Conservation (phyloP, 2,329 filamentous ascomycete species). For the Colletotrichum kahawae region DNA sequence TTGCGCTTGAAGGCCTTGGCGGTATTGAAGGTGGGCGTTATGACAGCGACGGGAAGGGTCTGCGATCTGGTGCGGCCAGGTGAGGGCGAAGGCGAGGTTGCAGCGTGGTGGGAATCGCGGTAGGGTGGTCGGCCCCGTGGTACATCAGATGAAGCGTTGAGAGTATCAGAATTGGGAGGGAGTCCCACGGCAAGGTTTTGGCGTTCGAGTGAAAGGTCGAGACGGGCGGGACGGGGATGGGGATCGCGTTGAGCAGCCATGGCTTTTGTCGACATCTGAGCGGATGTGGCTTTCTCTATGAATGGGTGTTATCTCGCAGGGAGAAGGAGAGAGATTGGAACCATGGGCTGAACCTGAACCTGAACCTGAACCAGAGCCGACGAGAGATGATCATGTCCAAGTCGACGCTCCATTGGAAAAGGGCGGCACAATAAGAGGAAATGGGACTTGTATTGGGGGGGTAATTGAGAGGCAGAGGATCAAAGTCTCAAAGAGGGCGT, state of each 20-base stretch:
- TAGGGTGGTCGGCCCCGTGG: conserved; percentile 12
- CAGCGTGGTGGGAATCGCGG: conserved; percentile 18
- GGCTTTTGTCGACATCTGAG: conserved; percentile 17
- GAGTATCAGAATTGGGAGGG: conserved; percentile 22
- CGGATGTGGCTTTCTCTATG: conserved; percentile 18
- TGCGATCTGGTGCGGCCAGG: conserved; percentile 23
- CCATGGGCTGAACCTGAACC: neutral
- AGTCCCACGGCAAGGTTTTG: conserved; percentile 13
- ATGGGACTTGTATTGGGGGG: conserved; percentile 7
- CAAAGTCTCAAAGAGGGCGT: neutral
- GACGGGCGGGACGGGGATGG: conserved; percentile 11
- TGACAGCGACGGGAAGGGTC: conserved; percentile 15
- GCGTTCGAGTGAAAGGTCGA: conserved; percentile 19
- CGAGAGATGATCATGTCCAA: neutral
- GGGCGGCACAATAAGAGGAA: conserved; percentile 14
- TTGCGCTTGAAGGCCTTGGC: conserved; percentile 57
- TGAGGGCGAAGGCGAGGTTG: conserved; percentile 25
- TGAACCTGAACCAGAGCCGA: neutral
- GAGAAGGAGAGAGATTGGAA: neutral
- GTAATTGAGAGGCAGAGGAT: conserved; percentile 5
- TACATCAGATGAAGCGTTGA: conserved; percentile 22
- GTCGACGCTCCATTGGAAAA: conserved; percentile 16
- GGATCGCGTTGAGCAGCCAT: conserved; percentile 21
- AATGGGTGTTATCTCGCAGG: conserved; percentile 15
- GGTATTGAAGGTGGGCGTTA: conserved; percentile 7